phyloP scores from a whole-genome alignment of 2,329 filamentous ascomycete genomes.

The Trichocomaceae sp. region DNA sequence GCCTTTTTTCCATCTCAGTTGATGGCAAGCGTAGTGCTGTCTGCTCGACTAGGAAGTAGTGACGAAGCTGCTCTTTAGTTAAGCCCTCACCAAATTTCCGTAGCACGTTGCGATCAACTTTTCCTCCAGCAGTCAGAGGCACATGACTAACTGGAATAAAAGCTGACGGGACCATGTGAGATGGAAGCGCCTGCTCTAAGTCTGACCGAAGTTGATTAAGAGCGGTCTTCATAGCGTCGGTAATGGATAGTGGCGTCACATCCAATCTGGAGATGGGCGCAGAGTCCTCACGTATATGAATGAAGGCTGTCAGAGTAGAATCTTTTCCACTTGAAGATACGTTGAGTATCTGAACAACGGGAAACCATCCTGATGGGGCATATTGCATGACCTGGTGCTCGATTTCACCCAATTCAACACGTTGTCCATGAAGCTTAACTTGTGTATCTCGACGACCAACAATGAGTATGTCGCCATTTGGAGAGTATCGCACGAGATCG shows the following conservation, averaged over 20 bases:
- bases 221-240: background rate
- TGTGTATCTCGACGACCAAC: constrained; percentile 28
- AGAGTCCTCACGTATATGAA: background rate
- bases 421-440: constrained; percentile 30
- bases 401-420: constrained; percentile 28
- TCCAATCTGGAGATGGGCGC: background rate
- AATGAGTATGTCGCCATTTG: constrained; percentile 23
- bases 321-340: background rate
- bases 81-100: background rate
- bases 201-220: background rate
- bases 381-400: constrained; percentile 19
- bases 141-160: background rate
- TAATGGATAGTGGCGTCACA: background rate
- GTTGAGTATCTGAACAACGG: background rate
- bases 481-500: constrained; percentile 25
- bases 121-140: background rate
- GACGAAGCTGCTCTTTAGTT: background rate
- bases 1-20: constrained; percentile 10
- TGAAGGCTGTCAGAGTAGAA: background rate
- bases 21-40: background rate
- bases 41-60: background rate
- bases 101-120: constrained; percentile 7
- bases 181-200: background rate
- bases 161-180: background rate
- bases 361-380: constrained; percentile 34